A percentile compares a stretch with the other conserved stretches of the same genome.
Conservation (phyloP, 495 filamentous ascomycete genomes). For the Podospora pseudocomata region DNA sequence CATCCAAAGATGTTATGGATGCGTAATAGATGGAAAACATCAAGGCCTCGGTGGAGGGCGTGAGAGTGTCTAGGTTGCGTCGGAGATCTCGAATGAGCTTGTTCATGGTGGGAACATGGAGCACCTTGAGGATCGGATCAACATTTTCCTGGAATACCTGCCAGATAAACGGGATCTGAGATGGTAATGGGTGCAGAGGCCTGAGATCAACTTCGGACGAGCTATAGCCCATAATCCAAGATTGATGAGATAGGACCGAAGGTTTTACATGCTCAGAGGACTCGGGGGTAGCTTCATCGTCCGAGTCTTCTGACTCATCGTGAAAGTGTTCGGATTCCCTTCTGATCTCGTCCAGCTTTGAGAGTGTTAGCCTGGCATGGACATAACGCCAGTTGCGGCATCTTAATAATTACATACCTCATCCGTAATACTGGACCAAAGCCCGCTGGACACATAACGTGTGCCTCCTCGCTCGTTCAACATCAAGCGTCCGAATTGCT, state of each 20-base stretch:
- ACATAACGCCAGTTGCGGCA: too few relatives aligned
- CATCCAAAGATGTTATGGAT: constrained; percentile 63
- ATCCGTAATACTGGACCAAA: constrained; percentile 85
- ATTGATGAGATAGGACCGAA: constrained; percentile 56
- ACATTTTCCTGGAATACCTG: constrained; percentile 66
- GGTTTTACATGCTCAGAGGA: constrained; percentile 29
- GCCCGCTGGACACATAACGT: constrained; percentile 81
- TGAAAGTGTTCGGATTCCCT: constrained; percentile 67
- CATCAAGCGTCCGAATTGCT: constrained; percentile 76
- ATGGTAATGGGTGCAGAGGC: constrained; percentile 52
- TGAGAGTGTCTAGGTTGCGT: constrained; percentile 52
- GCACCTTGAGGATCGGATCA: constrained; percentile 64
- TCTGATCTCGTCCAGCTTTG: constrained; percentile 67
- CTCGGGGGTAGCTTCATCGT: constrained; percentile 50
- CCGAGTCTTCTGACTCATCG: constrained; percentile 58
- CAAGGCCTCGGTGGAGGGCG: constrained; percentile 63
- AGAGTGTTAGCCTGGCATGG: constrained; percentile 11
- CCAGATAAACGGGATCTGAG: constrained; percentile 66
- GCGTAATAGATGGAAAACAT: constrained; percentile 79
- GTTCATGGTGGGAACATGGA: constrained; percentile 60
- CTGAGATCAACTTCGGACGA: constrained; percentile 51
- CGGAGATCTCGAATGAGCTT: constrained; percentile 45
- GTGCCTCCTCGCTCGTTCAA: constrained; percentile 74
- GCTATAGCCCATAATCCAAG: constrained; percentile 66
- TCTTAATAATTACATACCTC: constrained; percentile 48